A percentile compares a stretch with the other conserved stretches of the same genome.
These are phyloP conservation scores for Takakia lepidozioides DNA, from an alignment of 225 moss, liverwort and hornwort species.

Conservation along the genomic window DNA sequence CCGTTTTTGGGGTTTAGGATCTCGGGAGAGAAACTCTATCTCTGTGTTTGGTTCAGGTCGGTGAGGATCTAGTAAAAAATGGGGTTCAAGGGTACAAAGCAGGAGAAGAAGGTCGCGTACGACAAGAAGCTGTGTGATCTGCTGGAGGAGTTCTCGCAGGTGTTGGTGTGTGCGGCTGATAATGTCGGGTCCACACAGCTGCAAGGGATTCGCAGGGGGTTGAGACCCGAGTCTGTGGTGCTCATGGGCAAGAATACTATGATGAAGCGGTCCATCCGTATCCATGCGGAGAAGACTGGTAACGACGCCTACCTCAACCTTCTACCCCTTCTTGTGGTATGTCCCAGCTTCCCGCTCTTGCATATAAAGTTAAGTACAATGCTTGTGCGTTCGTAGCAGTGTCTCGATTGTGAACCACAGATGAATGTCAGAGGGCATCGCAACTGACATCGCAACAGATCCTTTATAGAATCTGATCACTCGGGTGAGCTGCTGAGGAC, in stretches of 20 bases:
- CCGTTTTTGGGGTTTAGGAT: no score
- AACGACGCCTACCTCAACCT: constrained; percentile 52
- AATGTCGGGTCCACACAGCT: constrained; percentile 93
- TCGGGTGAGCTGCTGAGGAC: no score
- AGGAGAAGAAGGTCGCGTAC: constrained; percentile 74
- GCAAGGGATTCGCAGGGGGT: constrained; percentile 73
- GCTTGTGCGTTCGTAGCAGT: no score
- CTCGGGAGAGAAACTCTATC: no score
- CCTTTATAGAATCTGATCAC: no score
- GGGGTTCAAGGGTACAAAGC: constrained; percentile 97
- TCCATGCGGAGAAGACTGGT: constrained; percentile 70
- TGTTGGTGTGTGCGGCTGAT: constrained; percentile 74
- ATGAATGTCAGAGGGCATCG: no score
- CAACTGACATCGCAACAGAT: no score
- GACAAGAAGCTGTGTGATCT: constrained; percentile 82
- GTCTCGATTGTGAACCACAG: no score
- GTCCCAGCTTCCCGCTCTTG: no score
- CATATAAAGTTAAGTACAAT: no score
- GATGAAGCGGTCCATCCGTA: constrained; percentile 91
- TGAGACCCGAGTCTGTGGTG: constrained; percentile 80
- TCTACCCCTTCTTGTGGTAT: constrained; percentile 67
- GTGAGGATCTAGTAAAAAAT: no score
- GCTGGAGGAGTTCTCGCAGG: constrained; percentile 72
- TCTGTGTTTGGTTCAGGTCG: no score
- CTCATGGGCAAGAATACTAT: constrained; percentile 98